Evolutionary conservation across 139 green algal species (phyloP), one percentile per base, ranked within the genome.

Genomic region (Chlamydomonas incerta): DNA sequence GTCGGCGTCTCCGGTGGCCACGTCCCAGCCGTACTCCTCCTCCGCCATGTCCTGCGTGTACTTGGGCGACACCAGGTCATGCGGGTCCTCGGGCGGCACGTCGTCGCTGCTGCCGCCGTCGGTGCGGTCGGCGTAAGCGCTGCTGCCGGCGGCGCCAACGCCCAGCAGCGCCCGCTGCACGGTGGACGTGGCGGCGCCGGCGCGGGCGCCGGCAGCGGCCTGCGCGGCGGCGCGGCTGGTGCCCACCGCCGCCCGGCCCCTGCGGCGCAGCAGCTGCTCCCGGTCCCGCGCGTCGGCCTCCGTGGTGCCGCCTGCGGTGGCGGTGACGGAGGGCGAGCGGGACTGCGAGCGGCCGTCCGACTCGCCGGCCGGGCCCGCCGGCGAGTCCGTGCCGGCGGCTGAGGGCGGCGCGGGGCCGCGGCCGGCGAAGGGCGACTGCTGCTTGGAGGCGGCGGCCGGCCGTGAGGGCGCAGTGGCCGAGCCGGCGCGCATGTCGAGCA

Each of bases 11-110:
- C 79, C 79, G 1, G 79, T 85, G 26, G 65, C 79, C 31, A 24
- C 79, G 15, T 85, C 79, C 79, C 65, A 75, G n/a, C 79, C 79
- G 66, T 85, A 85, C 79, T 85, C 79, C 50, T 85, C 79, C 33
- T 85, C 79, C 29, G 79, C 79, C 65, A 75, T 75, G 46, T 85
- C 79, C 66, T 85, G 79, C 23, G 79, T 85, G 79, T 69, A 85
- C 15, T 76, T 67, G 50, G 79, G 79, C 3, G 65, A 76, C 3
- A 57, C 47, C 29, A 75, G 65, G 5, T 24, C 79, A 18, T 29
- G 2, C 14, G 66, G 79, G 46, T 85, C 65, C 66, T 75, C 66
- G 14, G 79, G 79, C 8, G 79, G 79, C 31, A 20, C 31, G 50
- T 85, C 79, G 79, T 15, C 33, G 70, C 13, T 41, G 15, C 17